Evolutionary conservation across 1,139 yeast genomes (phyloP).

Genomic region (Pneumocystis wakefieldiae): DNA sequence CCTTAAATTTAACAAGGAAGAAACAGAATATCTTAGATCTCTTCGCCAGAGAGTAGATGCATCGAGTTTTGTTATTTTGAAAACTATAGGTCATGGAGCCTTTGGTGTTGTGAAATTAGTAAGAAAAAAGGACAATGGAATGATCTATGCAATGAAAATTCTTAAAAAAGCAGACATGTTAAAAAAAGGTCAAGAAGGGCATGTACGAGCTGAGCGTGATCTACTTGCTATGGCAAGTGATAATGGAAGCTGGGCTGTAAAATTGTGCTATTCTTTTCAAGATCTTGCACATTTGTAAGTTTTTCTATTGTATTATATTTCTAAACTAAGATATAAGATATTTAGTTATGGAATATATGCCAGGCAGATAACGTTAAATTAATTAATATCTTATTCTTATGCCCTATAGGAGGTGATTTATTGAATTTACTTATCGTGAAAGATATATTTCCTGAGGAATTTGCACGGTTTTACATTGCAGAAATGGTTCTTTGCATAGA

Average conservation of each 20-base stretch:
- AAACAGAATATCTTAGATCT: conserved; percentile 6
- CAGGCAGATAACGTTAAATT: conserved; percentile 33
- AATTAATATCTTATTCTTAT: conserved; percentile 30
- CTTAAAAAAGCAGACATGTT: conserved; percentile 11
- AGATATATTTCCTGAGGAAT: conserved; percentile 67
- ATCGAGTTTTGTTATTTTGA: conserved; percentile 5
- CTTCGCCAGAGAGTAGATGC: conserved; percentile 5
- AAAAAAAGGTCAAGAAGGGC: conserved; percentile 33
- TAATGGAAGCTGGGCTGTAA: conserved; percentile 7
- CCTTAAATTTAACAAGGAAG: conserved; percentile 2
- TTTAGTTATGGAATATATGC: conserved; percentile 90
- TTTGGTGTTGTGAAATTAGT: conserved; percentile 12
- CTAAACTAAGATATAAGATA: conserved; percentile 87
- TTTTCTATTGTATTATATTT: conserved; percentile 82
- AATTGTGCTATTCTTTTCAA: conserved; percentile 9
- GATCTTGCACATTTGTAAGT: conserved; percentile 64
- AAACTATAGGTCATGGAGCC: conserved; percentile 11
- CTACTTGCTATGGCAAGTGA: conserved; percentile 8
- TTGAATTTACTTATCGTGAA: conserved; percentile 66
- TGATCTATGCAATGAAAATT: conserved; percentile 10
- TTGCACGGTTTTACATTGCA: conserved; percentile 64
- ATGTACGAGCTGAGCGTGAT: conserved; percentile 39
- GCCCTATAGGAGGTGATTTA: conserved; percentile 41
- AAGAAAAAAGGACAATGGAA: conserved; percentile 2
- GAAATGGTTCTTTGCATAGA: conserved; percentile 79